phyloP scores from a whole-genome alignment of 208 protist species.

The Leishmania mexicana region DNA sequence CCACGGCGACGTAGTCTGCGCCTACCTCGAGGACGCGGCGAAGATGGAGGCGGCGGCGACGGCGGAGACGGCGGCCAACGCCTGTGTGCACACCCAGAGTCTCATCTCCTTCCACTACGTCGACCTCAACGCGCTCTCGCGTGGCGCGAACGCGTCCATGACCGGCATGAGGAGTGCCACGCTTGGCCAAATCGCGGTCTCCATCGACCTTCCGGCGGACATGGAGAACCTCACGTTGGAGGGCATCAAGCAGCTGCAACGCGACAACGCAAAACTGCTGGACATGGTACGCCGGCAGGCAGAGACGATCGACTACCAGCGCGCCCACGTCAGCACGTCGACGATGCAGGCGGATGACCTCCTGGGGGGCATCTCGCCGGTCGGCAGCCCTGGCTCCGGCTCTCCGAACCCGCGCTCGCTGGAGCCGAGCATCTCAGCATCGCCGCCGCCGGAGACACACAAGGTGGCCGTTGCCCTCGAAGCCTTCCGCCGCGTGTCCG shows the following conservation, averaged over 20 bases:
- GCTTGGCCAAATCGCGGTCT: conserved; percentile 50
- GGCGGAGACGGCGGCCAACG: neutral
- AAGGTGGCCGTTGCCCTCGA: conserved; percentile 18
- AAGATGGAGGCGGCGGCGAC: neutral
- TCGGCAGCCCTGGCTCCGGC: conserved; percentile 19
- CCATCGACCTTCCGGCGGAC: conserved; percentile 38
- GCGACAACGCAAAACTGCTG: conserved; percentile 63
- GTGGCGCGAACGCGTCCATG: conserved; percentile 17
- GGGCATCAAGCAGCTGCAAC: conserved; percentile 58
- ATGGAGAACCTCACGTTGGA: conserved; percentile 41
- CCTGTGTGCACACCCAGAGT: conserved; percentile 33
- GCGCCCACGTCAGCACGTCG: conserved; percentile 37
- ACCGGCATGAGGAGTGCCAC: conserved; percentile 32
- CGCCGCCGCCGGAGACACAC: conserved; percentile 7
- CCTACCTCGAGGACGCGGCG: conserved; percentile 45
- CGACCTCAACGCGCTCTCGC: conserved; percentile 66
- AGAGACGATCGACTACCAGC: conserved; percentile 59
- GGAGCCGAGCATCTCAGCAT: conserved; percentile 21
- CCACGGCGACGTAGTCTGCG: conserved; percentile 73
- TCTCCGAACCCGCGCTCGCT: conserved; percentile 35
- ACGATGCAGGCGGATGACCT: conserved; percentile 14
- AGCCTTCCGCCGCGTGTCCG: conserved; percentile 44
- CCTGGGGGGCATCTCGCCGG: conserved; percentile 34
- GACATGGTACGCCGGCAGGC: conserved; percentile 61
- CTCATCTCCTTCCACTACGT: conserved; percentile 74